phyloP scores from a whole-genome alignment of 2,329 filamentous ascomycete species.

The Pestalotiopsis fici region DNA sequence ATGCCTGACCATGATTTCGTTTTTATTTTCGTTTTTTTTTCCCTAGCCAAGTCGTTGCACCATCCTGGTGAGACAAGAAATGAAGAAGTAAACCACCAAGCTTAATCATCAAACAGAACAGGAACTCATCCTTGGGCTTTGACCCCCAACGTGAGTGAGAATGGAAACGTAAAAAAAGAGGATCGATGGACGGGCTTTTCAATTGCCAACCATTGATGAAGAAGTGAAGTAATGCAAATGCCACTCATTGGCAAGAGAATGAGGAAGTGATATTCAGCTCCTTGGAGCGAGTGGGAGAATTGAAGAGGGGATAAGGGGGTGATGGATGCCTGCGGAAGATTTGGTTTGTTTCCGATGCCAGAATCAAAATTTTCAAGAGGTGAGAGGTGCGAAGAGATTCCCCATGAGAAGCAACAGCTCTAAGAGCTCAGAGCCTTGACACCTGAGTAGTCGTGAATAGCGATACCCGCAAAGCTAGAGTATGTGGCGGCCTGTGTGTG shows the following conservation, averaged over 20 bases:
- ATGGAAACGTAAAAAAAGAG: not conserved
- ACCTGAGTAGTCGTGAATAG: slow-evolving; percentile 6
- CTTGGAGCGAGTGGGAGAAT: not conserved
- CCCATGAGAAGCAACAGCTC: not conserved
- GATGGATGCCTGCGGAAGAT: not conserved
- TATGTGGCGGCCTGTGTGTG: not conserved
- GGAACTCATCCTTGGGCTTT: not conserved
- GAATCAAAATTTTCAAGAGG: not conserved
- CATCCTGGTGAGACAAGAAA: not conserved
- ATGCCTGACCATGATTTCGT: not conserved
- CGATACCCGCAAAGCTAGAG: slow-evolving; percentile 6
- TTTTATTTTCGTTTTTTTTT: not conserved
- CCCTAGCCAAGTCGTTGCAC: not conserved
- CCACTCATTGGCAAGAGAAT: not conserved
- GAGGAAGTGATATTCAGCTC: not conserved
- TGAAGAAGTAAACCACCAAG: not conserved
- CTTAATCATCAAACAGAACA: not conserved
- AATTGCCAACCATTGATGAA: not conserved
- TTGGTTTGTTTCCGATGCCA: not conserved
- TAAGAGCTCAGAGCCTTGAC: not conserved
- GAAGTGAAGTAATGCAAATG: not conserved
- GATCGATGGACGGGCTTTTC: not conserved
- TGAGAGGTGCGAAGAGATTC: not conserved
- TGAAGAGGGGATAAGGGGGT: not conserved
- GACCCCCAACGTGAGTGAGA: not conserved